Evolutionary conservation across 176 grass and related monocot species (phyloP), one percentile per base, ranked within the genome.

Genomic region (Eragrostis nindensis): DNA sequence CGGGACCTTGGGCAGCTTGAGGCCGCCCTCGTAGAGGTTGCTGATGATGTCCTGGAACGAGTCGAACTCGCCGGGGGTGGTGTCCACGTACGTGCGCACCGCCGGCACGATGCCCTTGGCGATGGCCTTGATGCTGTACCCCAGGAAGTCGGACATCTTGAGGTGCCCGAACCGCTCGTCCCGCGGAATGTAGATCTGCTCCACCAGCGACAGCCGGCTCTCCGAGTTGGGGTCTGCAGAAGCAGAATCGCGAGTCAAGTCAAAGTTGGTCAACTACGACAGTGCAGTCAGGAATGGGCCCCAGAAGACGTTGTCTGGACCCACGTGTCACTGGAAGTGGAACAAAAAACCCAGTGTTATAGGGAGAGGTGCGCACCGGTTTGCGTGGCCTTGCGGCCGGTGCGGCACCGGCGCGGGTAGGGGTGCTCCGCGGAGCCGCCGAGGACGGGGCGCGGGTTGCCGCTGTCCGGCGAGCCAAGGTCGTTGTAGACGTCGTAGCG

Each of bases 101-200:
- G 84, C 71, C 7, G 93, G 93, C 25, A 88, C 9, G 43, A 95
- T 49, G 0, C 84, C 73, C n/a, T 92, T 60, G 32, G 49, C 15
- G 11, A 95, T 26, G 1, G 87, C 87, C 70, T 95, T 95, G 61
- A 95, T 21, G 7, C 87, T 67, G 78, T 83, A 84, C 1, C 84
- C 82, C 5, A 79, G 30, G 39, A 95, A 95, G 59, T 95, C 93
- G 0, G 87, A 48, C 93, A 90, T 86, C 66, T 92, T 95, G 5
- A 95, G 78, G 70, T 90, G 76, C 0, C 82, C 93, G 25, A 95
- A 95, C 4, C 87, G 90, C 82, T 95, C 93, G 14, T 95, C 93
- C 10, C 90, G 79, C 1, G 93, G 90, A 29, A 95, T 82, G 41
- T 95, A 95, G 43, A 92, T 95, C 11, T 88, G 21, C 8, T 85